A percentile compares a stretch with the other conserved stretches of the same genome.
These are phyloP conservation scores for Triadica sebifera DNA, from an alignment of 345 rosid genomes.

Conservation along the genomic window DNA sequence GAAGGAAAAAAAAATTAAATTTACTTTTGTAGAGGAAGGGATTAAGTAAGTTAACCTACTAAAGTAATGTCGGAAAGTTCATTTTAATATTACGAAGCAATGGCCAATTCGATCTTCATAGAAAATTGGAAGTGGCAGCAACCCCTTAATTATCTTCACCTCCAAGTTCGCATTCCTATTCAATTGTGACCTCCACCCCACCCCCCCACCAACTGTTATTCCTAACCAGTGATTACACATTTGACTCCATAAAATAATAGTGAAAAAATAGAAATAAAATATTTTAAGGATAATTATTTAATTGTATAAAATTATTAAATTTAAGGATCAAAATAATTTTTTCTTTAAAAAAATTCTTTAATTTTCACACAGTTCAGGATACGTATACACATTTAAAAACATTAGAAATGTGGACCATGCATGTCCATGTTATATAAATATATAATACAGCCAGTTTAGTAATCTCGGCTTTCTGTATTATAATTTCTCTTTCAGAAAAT, in stretches of 20 bases:
- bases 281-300: not conserved
- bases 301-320: not conserved
- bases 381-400: too few species aligned
- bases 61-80: too few species aligned
- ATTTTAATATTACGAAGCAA: too few species aligned
- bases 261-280: not conserved
- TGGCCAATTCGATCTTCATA: not conserved
- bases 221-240: not conserved
- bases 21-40: too few species aligned
- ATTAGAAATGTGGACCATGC: constrained; percentile 1
- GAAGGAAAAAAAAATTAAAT: too few species aligned
- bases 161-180: not conserved
- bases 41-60: too few species aligned
- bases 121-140: not conserved
- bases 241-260: not conserved
- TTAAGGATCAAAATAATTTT: too few species aligned
- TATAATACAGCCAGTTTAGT: not conserved
- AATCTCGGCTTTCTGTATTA: too few species aligned
- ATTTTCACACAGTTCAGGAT: too few species aligned
- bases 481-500: not conserved
- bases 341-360: too few species aligned
- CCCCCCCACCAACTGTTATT: not conserved
- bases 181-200: not conserved
- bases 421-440: not conserved
- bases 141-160: not conserved